Conservation (phyloP, 2,329 filamentous ascomycete genomes). For the Amauroascus niger region DNA sequence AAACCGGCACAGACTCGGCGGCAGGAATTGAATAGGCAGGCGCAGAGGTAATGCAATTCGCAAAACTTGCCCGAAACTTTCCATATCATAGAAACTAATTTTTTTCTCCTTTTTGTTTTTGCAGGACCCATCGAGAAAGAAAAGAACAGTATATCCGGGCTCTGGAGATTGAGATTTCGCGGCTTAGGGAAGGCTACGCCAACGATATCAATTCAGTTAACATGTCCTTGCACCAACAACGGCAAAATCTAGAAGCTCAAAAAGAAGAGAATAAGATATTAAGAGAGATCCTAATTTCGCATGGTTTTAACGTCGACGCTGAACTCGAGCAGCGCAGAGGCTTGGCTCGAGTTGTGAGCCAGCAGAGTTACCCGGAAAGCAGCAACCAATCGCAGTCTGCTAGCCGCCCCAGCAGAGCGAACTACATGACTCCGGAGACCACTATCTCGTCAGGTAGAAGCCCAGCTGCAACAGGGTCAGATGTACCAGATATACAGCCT, state of each 20-base stretch:
- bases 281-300: conserved; percentile 49
- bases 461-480: conserved; percentile 6
- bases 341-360: conserved; percentile 16
- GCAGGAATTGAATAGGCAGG: conserved; percentile 90
- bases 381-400: conserved; percentile 30
- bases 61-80: not conserved
- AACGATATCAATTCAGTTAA: conserved; percentile 55
- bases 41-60: conserved; percentile 63
- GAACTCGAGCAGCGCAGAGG: conserved; percentile 33
- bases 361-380: conserved; percentile 26
- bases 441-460: conserved; percentile 13
- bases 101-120: too few species aligned
- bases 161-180: conserved; percentile 81
- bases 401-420: not conserved
- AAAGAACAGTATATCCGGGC: conserved; percentile 95
- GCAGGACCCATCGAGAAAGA: conserved; percentile 86
- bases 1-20: conserved; percentile 85
- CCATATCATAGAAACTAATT: not conserved
- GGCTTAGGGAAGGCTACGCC: conserved; percentile 65
- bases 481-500: not conserved
- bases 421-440: conserved; percentile 15
- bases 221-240: conserved; percentile 50
- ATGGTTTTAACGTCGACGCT: conserved; percentile 50
- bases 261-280: conserved; percentile 72
- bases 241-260: conserved; percentile 62